These are phyloP conservation scores for Petunia axillaris DNA, from an alignment of 257 asterid species.

Conservation along the genomic window DNA sequence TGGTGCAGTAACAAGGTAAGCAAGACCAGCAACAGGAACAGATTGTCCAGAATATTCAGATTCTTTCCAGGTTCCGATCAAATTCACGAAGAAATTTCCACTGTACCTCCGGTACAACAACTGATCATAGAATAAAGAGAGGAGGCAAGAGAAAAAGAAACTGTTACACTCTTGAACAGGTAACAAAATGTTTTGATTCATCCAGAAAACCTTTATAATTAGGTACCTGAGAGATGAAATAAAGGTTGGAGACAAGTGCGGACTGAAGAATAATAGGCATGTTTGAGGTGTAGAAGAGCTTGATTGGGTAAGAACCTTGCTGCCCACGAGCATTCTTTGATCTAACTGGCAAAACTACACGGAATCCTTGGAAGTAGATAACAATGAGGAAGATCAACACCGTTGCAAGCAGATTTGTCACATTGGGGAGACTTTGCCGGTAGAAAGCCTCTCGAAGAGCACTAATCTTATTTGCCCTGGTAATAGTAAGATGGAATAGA, in stretches of 20 bases:
- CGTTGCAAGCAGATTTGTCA: slow-evolving; percentile 73
- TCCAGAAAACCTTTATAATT: background rate
- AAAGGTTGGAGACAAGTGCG: slow-evolving; percentile 75
- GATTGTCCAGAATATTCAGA: slow-evolving; percentile 73
- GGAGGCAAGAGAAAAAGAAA: background rate
- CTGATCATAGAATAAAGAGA: slow-evolving; percentile 36
- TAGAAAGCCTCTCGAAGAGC: slow-evolving; percentile 77
- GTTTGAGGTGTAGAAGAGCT: slow-evolving; percentile 71
- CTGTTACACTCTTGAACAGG: background rate
- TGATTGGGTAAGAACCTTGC: slow-evolving; percentile 74
- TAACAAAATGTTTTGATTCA: background rate
- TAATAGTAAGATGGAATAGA: slow-evolving; percentile 61
- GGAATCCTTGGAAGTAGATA: slow-evolving; percentile 73
- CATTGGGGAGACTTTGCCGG: slow-evolving; percentile 76
- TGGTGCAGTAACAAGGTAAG: slow-evolving; percentile 72
- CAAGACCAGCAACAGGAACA: slow-evolving; percentile 73
- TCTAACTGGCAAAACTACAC: slow-evolving; percentile 73
- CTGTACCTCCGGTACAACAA: slow-evolving; percentile 59
- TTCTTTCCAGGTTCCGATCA: slow-evolving; percentile 68
- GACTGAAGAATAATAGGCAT: slow-evolving; percentile 83
- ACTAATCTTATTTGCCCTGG: slow-evolving; percentile 66
- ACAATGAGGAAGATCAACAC: slow-evolving; percentile 63
- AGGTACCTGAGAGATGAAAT: slow-evolving; percentile 72
- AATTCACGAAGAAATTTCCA: slow-evolving; percentile 61
- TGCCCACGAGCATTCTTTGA: slow-evolving; percentile 71